phyloP scores from a whole-genome alignment of 495 filamentous ascomycete species.

The Aspergillus campestris region DNA sequence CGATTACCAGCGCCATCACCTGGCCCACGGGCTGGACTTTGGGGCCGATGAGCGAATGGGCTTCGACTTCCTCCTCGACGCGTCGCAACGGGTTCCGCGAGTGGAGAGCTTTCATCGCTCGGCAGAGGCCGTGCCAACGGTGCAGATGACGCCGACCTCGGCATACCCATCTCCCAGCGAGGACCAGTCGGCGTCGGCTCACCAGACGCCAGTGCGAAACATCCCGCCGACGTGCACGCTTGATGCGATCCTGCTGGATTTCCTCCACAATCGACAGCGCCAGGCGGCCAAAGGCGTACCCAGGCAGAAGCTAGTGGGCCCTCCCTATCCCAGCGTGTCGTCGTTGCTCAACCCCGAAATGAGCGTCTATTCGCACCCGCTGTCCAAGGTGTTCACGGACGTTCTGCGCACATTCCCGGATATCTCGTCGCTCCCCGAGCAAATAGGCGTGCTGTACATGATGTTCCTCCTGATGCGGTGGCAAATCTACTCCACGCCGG shows the following conservation, averaged over 20 bases:
- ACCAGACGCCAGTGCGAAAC: constrained; percentile 48
- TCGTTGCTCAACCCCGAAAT: constrained; percentile 61
- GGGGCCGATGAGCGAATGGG: constrained; percentile 51
- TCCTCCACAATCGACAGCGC: constrained; percentile 57
- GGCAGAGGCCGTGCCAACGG: constrained; percentile 19
- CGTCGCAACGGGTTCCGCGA: constrained; percentile 36
- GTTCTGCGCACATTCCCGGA: constrained; percentile 68
- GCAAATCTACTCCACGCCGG: constrained; percentile 63
- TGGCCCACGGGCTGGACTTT: constrained; percentile 49
- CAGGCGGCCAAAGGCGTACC: constrained; percentile 54
- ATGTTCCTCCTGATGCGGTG: constrained; percentile 85
- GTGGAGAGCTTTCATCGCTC: constrained; percentile 27
- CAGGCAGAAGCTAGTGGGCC: constrained; percentile 55
- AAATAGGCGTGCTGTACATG: constrained; percentile 65
- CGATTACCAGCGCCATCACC: constrained; percentile 46
- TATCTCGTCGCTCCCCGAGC: constrained; percentile 60
- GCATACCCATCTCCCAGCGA: constrained; percentile 17
- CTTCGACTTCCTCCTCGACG: constrained; percentile 59
- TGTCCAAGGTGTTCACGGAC: constrained; percentile 76
- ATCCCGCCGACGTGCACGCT: constrained; percentile 59
- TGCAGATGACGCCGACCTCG: constrained; percentile 16
- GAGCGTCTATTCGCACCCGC: constrained; percentile 53
- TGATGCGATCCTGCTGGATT: constrained; percentile 68
- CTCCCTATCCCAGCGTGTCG: constrained; percentile 66
- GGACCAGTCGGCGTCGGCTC: constrained; percentile 22